Evolutionary conservation across 2,329 filamentous ascomycete genomes (phyloP).

Genomic region (Aurifilum marmelostoma): DNA sequence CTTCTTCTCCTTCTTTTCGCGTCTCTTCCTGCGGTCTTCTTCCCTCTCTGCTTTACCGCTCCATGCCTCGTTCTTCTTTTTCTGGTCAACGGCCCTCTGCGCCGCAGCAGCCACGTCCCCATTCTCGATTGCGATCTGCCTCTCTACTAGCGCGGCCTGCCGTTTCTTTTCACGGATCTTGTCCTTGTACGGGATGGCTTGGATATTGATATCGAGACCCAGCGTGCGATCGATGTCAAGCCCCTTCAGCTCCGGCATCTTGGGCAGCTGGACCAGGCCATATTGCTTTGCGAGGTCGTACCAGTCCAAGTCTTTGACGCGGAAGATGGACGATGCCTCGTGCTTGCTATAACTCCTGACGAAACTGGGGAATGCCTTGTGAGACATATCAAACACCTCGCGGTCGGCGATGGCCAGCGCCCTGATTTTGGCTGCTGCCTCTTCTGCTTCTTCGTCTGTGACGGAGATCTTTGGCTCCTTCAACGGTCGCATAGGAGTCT

Average conservation of each 20-base stretch:
- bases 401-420: constrained; percentile 57
- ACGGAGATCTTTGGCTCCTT: constrained; percentile 58
- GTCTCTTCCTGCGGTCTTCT: constrained; percentile 54
- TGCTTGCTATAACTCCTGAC: constrained; percentile 90
- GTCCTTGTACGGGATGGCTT: constrained; percentile 71
- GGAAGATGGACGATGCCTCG: constrained; percentile 88
- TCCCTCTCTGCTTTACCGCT: constrained; percentile 71
- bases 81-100: constrained; percentile 52
- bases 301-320: constrained; percentile 82
- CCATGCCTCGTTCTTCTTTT: constrained; percentile 70
- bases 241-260: constrained; percentile 86
- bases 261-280: constrained; percentile 84
- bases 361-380: constrained; percentile 92
- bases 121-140: constrained; percentile 45
- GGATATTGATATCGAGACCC: constrained; percentile 68
- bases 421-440: constrained; percentile 37
- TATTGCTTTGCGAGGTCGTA: constrained; percentile 77
- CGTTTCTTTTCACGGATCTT: constrained; percentile 70
- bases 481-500: constrained; percentile 77
- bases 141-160: constrained; percentile 56
- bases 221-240: constrained; percentile 66
- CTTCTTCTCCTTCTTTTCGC: constrained; percentile 42
- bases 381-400: constrained; percentile 81
- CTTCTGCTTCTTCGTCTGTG: constrained; percentile 63
- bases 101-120: constrained; percentile 43